A percentile compares a stretch with the other conserved stretches of the same genome.
Evolutionary conservation across 2,329 filamentous ascomycete genomes (phyloP).

Genomic region (Purpureocillium takamizusanense): DNA sequence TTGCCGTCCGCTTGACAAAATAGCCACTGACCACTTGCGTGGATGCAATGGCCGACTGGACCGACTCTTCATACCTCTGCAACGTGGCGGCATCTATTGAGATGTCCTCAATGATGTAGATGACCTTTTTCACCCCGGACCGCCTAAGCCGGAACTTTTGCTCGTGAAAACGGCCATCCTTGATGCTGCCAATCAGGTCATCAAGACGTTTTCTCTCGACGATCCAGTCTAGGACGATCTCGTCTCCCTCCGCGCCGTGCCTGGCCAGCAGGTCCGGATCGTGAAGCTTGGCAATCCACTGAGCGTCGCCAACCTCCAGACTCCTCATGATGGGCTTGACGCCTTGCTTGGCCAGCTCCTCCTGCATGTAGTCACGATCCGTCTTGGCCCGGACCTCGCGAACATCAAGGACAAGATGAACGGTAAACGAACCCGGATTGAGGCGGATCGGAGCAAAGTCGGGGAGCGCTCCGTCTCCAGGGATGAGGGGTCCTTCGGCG

Average conservation of each 20-base stretch:
- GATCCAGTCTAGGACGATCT: conserved; percentile 71
- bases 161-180: conserved; percentile 73
- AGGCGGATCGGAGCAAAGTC: conserved; percentile 52
- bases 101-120: conserved; percentile 72
- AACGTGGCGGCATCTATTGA: conserved; percentile 44
- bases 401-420: conserved; percentile 64
- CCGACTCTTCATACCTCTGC: conserved; percentile 53
- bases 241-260: conserved; percentile 53
- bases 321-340: conserved; percentile 57
- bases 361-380: conserved; percentile 69
- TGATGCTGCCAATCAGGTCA: conserved; percentile 71
- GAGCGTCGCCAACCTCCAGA: conserved; percentile 64
- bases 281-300: conserved; percentile 70
- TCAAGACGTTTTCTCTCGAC: conserved; percentile 74
- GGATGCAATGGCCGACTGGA: conserved; percentile 65
- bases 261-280: conserved; percentile 46
- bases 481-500: conserved; percentile 23
- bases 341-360: conserved; percentile 59
- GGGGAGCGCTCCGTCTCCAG: conserved; percentile 26
- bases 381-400: conserved; percentile 66
- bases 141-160: conserved; percentile 72
- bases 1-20: conserved; percentile 67
- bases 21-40: conserved; percentile 73
- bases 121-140: conserved; percentile 65
- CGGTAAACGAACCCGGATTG: conserved; percentile 56